These are phyloP conservation scores for Hanseniaspora sp. DNA, from an alignment of 1,139 yeast genomes.

Conservation along the genomic window DNA sequence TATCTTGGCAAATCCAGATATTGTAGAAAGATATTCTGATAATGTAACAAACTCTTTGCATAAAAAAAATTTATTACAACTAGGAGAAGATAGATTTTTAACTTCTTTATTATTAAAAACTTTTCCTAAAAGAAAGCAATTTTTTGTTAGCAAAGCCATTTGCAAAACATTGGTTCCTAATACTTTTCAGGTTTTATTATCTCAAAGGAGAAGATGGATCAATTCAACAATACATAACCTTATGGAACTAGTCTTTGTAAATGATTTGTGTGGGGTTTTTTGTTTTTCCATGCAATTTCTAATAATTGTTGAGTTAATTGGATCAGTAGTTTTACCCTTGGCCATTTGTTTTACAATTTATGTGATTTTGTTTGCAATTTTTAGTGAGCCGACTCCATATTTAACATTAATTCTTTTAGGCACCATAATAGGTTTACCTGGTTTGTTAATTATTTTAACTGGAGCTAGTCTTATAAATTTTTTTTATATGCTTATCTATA, in stretches of 20 bases:
- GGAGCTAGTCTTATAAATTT: slow-evolving; percentile 69
- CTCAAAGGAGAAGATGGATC: slow-evolving; percentile 98
- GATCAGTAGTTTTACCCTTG: slow-evolving; percentile 85
- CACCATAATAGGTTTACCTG: slow-evolving; percentile 82
- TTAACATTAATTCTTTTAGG: slow-evolving; percentile 70
- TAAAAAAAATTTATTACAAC: slow-evolving; percentile 70
- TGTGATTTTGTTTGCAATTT: slow-evolving; percentile 64
- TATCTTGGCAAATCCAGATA: slow-evolving; percentile 87
- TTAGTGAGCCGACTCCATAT: slow-evolving; percentile 72
- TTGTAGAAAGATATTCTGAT: slow-evolving; percentile 88
- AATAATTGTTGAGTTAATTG: slow-evolving; percentile 73
- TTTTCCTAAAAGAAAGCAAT: slow-evolving; percentile 83
- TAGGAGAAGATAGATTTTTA: slow-evolving; percentile 89
- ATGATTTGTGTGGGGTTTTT: slow-evolving; percentile 91
- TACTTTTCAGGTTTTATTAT: slow-evolving; percentile 63
- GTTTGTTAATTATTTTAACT: slow-evolving; percentile 73
- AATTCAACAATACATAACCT: slow-evolving; percentile 93
- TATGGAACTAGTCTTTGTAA: slow-evolving; percentile 78
- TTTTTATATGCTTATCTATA: slow-evolving; percentile 70
- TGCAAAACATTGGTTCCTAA: slow-evolving; percentile 92
- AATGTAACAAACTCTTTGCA: slow-evolving; percentile 81
- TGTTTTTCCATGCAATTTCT: slow-evolving; percentile 97
- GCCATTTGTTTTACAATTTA: slow-evolving; percentile 81
- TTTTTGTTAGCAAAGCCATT: slow-evolving; percentile 91
- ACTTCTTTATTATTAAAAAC: slow-evolving; percentile 84